Evolutionary conservation across 2,329 filamentous ascomycete genomes (phyloP).

Genomic region (Trichoderma koningii): DNA sequence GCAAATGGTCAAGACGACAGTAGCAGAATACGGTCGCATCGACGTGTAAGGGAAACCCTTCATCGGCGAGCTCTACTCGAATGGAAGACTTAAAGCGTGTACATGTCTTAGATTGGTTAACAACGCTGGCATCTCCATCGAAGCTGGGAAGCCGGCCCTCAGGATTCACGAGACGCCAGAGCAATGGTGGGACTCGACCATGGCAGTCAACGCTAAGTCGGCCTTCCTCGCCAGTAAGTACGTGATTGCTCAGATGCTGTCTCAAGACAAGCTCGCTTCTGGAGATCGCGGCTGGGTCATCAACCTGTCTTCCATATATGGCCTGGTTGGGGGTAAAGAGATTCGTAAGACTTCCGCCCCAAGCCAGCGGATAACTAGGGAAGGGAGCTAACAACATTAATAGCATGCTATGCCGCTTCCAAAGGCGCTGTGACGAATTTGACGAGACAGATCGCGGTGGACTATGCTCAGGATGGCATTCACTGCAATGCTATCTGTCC

Average conservation of each 20-base stretch:
- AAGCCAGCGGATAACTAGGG: background rate
- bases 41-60: slow-evolving; percentile 43
- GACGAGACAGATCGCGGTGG: slow-evolving; percentile 51
- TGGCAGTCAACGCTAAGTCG: slow-evolving; percentile 43
- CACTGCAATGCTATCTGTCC: slow-evolving; percentile 58
- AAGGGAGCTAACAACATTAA: background rate
- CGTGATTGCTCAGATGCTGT: slow-evolving; percentile 51
- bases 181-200: slow-evolving; percentile 47
- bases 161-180: slow-evolving; percentile 51
- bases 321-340: slow-evolving; percentile 39
- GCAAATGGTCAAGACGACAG: slow-evolving; percentile 36
- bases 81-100: too few species aligned
- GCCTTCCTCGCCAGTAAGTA: slow-evolving; percentile 50
- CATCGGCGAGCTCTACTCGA: too few species aligned
- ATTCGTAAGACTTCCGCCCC: slow-evolving; percentile 32
- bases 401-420: slow-evolving; percentile 48
- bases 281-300: slow-evolving; percentile 54
- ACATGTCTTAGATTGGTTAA: slow-evolving; percentile 39
- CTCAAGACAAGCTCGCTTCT: slow-evolving; percentile 44
- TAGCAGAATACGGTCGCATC: slow-evolving; percentile 40
- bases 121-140: slow-evolving; percentile 50
- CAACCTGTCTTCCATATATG: slow-evolving; percentile 50
- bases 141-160: slow-evolving; percentile 37
- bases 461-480: slow-evolving; percentile 51
- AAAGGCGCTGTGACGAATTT: slow-evolving; percentile 55